A percentile compares a stretch with the other conserved stretches of the same genome.
phyloP scores from a whole-genome alignment of 2,329 filamentous ascomycete species.

The Cladosporium sp. region DNA sequence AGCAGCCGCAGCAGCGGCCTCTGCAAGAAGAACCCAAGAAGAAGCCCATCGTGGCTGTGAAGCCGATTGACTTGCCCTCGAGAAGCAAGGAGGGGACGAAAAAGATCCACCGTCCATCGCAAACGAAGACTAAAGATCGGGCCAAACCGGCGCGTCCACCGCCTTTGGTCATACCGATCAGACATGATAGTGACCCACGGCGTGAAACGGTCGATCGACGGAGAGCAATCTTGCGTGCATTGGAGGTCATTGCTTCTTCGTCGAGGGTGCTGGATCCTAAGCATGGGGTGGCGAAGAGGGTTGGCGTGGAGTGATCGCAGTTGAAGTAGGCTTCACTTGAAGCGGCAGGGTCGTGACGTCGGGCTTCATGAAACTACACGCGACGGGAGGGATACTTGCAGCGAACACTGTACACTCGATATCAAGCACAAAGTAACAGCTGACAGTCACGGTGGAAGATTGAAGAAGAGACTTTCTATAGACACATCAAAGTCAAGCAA shows the following conservation, averaged over 20 bases:
- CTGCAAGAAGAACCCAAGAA: not conserved
- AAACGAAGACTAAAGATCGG: not conserved
- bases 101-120: not conserved
- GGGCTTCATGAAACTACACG: not conserved
- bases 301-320: not conserved
- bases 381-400: not conserved
- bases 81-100: not conserved
- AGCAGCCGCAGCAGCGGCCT: not conserved
- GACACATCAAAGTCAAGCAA: not conserved
- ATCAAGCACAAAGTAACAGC: not conserved
- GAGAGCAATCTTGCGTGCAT: slow-evolving; percentile 20
- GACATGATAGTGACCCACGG: not conserved
- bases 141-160: not conserved
- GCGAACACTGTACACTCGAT: not conserved
- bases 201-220: slow-evolving; percentile 19
- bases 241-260: slow-evolving; percentile 23
- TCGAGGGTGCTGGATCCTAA: slow-evolving; percentile 10
- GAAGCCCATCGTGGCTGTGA: not conserved
- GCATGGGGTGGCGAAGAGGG: not conserved
- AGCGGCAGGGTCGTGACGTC: not conserved
- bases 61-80: not conserved
- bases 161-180: not conserved
- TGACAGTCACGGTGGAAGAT: not conserved
- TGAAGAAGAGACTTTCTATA: not conserved
- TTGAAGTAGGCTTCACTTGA: not conserved